A percentile compares a stretch with the other conserved stretches of the same genome.
Evolutionary conservation across 2,329 filamentous ascomycete species (phyloP).

Genomic region (Cercospora brassicicola): DNA sequence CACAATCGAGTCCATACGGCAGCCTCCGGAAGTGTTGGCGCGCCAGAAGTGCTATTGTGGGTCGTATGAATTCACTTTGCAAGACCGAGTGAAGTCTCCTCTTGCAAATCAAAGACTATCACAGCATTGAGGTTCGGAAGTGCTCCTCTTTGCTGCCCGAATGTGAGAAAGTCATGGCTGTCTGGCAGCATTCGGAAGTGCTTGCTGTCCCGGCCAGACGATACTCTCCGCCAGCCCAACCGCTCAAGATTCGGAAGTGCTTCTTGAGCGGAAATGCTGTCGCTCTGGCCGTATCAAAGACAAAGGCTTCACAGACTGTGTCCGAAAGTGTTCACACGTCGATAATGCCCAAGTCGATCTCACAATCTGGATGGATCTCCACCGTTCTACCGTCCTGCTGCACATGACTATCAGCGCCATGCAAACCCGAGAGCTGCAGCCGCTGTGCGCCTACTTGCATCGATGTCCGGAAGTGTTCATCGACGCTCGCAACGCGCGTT

Average conservation of each 20-base stretch:
- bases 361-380: background rate
- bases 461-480: constrained; percentile 22
- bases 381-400: background rate
- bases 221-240: background rate
- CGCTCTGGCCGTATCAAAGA: background rate
- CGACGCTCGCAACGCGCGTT: background rate
- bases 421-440: background rate
- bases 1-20: background rate
- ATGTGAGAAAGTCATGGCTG: no score
- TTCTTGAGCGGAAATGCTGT: constrained; percentile 1
- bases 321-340: constrained; percentile 23
- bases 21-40: constrained; percentile 19
- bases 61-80: background rate
- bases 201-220: constrained; percentile 4
- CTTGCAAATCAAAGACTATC: background rate
- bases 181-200: constrained; percentile 19
- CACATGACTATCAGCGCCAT: background rate
- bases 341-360: background rate
- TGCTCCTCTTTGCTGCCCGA: constrained; percentile 9
- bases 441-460: background rate
- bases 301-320: constrained; percentile 3
- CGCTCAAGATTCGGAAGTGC: constrained; percentile 8
- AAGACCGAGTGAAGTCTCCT: background rate
- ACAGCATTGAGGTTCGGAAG: constrained; percentile 10
- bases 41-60: background rate